phyloP scores from a whole-genome alignment of 225 moss, liverwort and hornwort species.

The Pleurozium schreberi region DNA sequence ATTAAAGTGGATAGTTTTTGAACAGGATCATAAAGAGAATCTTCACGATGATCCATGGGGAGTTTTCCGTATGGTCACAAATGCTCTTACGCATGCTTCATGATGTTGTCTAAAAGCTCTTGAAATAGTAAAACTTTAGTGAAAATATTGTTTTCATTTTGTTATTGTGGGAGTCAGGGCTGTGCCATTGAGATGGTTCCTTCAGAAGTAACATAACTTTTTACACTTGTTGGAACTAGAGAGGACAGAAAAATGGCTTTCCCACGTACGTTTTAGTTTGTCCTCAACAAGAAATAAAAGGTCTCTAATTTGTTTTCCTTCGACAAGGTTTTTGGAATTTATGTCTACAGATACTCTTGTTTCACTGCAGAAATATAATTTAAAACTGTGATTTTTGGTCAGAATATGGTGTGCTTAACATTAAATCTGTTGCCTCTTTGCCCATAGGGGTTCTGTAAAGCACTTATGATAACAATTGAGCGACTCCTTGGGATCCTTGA shows the following conservation, averaged over 20 bases:
- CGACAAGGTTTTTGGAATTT: neutral
- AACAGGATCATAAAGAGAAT: neutral
- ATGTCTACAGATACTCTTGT: neutral
- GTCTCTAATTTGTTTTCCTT: neutral
- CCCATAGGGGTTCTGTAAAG: slow-evolving; percentile 70
- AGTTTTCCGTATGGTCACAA: neutral
- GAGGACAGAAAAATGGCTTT: neutral
- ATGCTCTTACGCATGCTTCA: neutral
- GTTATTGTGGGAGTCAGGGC: neutral
- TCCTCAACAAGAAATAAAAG: neutral
- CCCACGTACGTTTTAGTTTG: neutral
- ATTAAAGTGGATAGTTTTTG: neutral
- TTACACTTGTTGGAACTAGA: neutral
- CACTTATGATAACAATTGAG: slow-evolving; percentile 74
- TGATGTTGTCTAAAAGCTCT: neutral
- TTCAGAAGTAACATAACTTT: neutral
- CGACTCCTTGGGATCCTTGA: slow-evolving; percentile 73
- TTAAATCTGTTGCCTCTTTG: neutral
- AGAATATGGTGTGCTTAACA: neutral
- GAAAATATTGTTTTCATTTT: neutral
- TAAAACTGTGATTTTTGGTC: neutral
- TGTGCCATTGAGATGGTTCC: neutral
- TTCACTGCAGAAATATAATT: neutral
- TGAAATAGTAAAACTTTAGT: neutral
- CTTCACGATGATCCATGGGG: neutral